Evolutionary conservation across 2,329 filamentous ascomycete genomes (phyloP), one percentile per base, ranked within the genome.

Genomic region (Alternaria brassicae): DNA sequence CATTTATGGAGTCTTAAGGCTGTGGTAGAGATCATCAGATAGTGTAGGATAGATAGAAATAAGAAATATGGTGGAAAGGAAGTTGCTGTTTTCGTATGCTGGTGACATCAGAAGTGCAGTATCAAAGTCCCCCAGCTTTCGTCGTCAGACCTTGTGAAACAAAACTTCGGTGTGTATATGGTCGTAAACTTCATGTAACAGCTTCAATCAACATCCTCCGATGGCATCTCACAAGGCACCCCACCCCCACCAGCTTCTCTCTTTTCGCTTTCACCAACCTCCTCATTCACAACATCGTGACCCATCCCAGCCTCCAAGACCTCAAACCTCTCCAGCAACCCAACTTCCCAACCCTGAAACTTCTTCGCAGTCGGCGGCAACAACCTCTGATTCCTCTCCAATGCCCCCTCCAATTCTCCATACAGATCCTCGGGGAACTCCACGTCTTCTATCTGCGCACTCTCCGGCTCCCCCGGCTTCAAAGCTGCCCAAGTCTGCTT

Each of bases 321-420:
- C 58, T 80, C 75, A 76, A 84, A 88, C 59, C 84, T 79, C 62
- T 84, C 82, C 59, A 92, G 70, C 17, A 92, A 72, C 2, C 88
- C 88, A 5, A 92, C 87, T 25, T 83, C 82, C 89, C 89, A 92
- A n/a, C 83, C 85, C 70, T 85, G 82, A 65, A 91, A 90, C 27
- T 68, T 78, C 56, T 86, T 81, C 59, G 89, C 86, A 8, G 79
- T 79, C 0, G 65, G 71, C 1, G 89, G 89, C 8, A 92, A 72
- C 15, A 87, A 70, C 3, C 61, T 40, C 34, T 82, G 85, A 63
- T 84, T 88, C 7, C 69, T 70, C 10, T 78, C 71, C 25, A 92
- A 76, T 9, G 74, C 77, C 6, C 68, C 61, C 1, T 74, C 65
- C 6, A 89, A 74, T 28, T 78, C 77, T 5, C 72, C 57, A 27